These are phyloP conservation scores for Chalciporus sphaerocephalus DNA, from an alignment of 768 basidiomycete species.

Conservation along the genomic window DNA sequence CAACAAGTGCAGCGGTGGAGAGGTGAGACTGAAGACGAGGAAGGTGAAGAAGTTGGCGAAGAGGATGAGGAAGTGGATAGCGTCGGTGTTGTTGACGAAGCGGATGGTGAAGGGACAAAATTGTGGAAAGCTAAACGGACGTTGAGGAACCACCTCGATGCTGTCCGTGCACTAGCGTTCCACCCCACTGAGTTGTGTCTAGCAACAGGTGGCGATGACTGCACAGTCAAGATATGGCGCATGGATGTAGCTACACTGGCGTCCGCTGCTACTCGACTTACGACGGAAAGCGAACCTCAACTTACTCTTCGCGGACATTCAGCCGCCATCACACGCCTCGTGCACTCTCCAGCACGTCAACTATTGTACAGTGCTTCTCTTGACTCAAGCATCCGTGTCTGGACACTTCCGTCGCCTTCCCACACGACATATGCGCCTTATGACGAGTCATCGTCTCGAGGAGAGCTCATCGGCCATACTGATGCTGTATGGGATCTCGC, in stretches of 20 bases:
- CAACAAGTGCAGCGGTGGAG: conserved; percentile 33
- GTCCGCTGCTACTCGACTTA: conserved; percentile 62
- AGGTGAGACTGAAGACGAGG: conserved; percentile 51
- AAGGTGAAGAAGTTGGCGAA: conserved; percentile 64
- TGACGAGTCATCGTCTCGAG: conserved; percentile 72
- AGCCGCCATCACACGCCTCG: conserved; percentile 81
- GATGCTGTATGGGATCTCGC: conserved; percentile 97
- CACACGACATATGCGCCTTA: conserved; percentile 92
- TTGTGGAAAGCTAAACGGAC: conserved; percentile 85
- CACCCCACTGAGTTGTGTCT: conserved; percentile 80
- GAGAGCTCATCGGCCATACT: conserved; percentile 85
- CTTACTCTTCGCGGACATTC: conserved; percentile 93
- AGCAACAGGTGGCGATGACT: conserved; percentile 94
- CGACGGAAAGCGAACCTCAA: conserved; percentile 89
- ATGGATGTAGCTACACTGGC: conserved; percentile 74
- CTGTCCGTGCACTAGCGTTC: conserved; percentile 87
- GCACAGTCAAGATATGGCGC: conserved; percentile 94
- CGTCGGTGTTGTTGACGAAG: conserved; percentile 50
- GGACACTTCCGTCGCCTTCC: conserved; percentile 70
- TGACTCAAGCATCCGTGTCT: conserved; percentile 89
- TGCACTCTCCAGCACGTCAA: conserved; percentile 71
- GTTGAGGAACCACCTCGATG: conserved; percentile 89
- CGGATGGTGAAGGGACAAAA: conserved; percentile 66
- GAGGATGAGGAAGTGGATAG: conserved; percentile 64
- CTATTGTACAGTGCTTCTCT: conserved; percentile 88